These are phyloP conservation scores for Aspergillus heteromorphus DNA, from an alignment of 495 filamentous ascomycete genomes.

Conservation along the genomic window DNA sequence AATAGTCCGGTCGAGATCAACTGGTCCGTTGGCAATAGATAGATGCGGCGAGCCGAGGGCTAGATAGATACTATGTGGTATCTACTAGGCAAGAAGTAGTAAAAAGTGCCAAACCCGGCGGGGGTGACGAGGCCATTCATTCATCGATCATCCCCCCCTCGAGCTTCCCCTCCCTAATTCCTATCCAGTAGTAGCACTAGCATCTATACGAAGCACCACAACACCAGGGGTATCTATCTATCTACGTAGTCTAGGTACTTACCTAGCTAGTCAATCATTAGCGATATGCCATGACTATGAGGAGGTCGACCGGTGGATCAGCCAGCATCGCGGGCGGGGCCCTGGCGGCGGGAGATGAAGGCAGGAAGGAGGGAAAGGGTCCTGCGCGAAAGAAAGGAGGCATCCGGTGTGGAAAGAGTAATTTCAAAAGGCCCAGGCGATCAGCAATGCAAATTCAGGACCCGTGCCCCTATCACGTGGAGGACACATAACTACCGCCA, in stretches of 20 bases:
- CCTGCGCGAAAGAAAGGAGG: conserved; percentile 14
- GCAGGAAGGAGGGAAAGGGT: conserved; percentile 5
- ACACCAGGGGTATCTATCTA: too few species aligned
- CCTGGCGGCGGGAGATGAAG: conserved; percentile 6
- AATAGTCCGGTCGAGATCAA: conserved; percentile 10
- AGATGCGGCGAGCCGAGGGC: neutral
- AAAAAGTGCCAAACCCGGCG: neutral
- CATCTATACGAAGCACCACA: neutral
- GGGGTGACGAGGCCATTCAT: conserved; percentile 1
- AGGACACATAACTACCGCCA: conserved; percentile 1
- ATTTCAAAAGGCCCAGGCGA: conserved; percentile 8
- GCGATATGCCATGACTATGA: neutral
- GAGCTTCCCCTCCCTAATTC: neutral
- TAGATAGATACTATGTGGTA: too few species aligned
- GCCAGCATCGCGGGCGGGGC: conserved; percentile 6
- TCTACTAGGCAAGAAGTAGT: too few species aligned
- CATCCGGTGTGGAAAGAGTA: conserved; percentile 1
- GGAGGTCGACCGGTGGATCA: neutral
- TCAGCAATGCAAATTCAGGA: conserved; percentile 13
- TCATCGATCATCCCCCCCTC: neutral
- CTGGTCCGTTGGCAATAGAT: conserved; percentile 9
- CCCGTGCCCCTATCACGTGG: conserved; percentile 18
- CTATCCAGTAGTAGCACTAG: too few species aligned
- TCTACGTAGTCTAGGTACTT: too few species aligned
- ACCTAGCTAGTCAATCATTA: too few species aligned